Conservation (phyloP, 108 stramenopile genomes). For the Fragilariopsis cylindrus region DNA sequence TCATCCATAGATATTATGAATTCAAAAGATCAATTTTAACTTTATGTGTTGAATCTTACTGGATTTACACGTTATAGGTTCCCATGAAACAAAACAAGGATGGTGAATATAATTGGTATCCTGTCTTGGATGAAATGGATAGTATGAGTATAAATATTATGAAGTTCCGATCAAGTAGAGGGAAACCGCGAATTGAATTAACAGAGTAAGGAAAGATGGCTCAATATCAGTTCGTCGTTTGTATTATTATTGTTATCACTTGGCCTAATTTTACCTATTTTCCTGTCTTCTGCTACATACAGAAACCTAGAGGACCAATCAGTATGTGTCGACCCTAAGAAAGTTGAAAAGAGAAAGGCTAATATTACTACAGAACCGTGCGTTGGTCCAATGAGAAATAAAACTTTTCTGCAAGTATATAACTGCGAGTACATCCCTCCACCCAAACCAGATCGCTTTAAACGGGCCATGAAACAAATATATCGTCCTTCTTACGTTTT, state of each 20-base stretch:
- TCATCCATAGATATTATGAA: neutral
- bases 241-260: neutral
- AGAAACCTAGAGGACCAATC: constrained; percentile 36
- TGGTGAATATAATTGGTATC: constrained; percentile 53
- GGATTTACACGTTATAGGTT: constrained; percentile 12
- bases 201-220: constrained; percentile 28
- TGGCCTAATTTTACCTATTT: neutral
- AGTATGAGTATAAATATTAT: constrained; percentile 44
- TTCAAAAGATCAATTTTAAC: neutral
- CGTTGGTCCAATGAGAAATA: constrained; percentile 45
- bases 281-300: neutral
- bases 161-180: constrained; percentile 48
- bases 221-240: no score
- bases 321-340: constrained; percentile 23
- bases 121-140: constrained; percentile 44
- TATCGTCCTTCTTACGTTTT: constrained; percentile 72
- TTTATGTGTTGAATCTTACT: neutral
- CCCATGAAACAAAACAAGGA: constrained; percentile 60
- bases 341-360: constrained; percentile 39
- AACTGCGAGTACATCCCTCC: constrained; percentile 77
- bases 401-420: constrained; percentile 76
- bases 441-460: constrained; percentile 73
- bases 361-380: constrained; percentile 29
- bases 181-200: constrained; percentile 29
- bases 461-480: constrained; percentile 79